Evolutionary conservation across 176 grass and related monocot genomes (phyloP), one percentile per base, ranked within the genome.

Genomic region (Otatea glauca): DNA sequence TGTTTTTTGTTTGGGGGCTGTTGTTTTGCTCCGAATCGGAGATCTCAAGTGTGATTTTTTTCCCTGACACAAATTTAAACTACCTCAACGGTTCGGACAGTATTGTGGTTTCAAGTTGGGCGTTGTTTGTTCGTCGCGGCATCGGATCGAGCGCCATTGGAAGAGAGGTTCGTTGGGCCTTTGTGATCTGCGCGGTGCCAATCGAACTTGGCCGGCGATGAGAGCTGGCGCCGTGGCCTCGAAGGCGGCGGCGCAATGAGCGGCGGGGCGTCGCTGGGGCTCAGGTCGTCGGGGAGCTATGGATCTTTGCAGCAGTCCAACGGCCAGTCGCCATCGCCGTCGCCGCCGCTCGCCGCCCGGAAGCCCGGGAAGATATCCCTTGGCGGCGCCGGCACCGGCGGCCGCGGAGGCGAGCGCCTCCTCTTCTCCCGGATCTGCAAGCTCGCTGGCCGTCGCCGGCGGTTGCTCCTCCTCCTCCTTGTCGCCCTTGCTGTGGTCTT

Each of bases 281-380:
- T 98, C 75, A 92, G 96, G 88, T 81, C 92, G 27, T 93, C 92
- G 24, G 91, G 84, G 84, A 98, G 92, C 90, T 91, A 95, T 88
- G 96, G 92, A 81, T 98, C 96, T 78, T 72, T 95, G 92, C 95
- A 80, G 83, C 91, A 91, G 79, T 54, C 85, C 71, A 84, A 66
- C 78, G 86, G 86, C 51, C 84, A 86, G 68, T 74, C 61, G 35
- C 81, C 71, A 21, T 77, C 80, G 53, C 74, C 74, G 49, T 77
- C 86, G 16, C 92, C 89, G 73, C 81, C 92, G 37, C 71, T 86
- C 21, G 72, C 51, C 32, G 18, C 73, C 23, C 90, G 88, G 21
- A 94, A 90, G 88, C 48, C 88, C 63, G 75, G 70, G 5, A 95
- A 90, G 62, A 81, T 86, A 83, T 85, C 80, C 18, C 69, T 94